Evolutionary conservation across 306 rosid genomes (phyloP), one percentile per base, ranked within the genome.

Genomic region (Canavalia gladiata): DNA sequence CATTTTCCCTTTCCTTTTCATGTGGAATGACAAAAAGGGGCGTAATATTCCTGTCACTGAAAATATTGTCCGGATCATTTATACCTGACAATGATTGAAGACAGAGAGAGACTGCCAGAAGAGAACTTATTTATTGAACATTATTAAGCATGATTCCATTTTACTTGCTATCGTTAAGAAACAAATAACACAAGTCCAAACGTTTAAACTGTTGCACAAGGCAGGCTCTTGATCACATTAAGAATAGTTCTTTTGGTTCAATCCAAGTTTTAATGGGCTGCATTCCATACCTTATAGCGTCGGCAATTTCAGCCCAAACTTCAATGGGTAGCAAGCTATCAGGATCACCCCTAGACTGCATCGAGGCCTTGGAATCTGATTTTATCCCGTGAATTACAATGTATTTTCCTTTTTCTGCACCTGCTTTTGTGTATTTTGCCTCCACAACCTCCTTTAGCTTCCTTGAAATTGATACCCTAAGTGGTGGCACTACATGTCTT

Each of bases 21-120:
- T 91, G 98, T 34, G 98, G 97, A 85, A 95, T 92, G 42, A 95
- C 98, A 82, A 92, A 95, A 83, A 91, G 81, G 63, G 98, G 98
- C 81, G 80, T 91, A 43, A 87, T 13, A 34, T 85, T 97, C 87
- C 98, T 92, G 89, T 81, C 51, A 34, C 42, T 72, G 63, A 47
- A 83, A 73, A 47, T 29, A 28, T 58, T 51, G 1, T 75, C 72
- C 31, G 60, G 1, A 65, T 25, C 77, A 78, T 49, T 58, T 74
- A 63, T 25, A 72, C 54, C 55, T 42, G 46, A 33, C 25, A 68
- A 50, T 59, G 41, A 64, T 8, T 9, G 69, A 83, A 62, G 25
- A 18, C 39, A 49, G 25, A 46, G 54, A 35, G 52, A 62, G 3
- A 62, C 43, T 37, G 11, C 34, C 50, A 49, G 34, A 42, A 28